phyloP scores from a whole-genome alignment of 1,139 yeast genomes.

The Hyphopichia wangnamkhiaoensis region DNA sequence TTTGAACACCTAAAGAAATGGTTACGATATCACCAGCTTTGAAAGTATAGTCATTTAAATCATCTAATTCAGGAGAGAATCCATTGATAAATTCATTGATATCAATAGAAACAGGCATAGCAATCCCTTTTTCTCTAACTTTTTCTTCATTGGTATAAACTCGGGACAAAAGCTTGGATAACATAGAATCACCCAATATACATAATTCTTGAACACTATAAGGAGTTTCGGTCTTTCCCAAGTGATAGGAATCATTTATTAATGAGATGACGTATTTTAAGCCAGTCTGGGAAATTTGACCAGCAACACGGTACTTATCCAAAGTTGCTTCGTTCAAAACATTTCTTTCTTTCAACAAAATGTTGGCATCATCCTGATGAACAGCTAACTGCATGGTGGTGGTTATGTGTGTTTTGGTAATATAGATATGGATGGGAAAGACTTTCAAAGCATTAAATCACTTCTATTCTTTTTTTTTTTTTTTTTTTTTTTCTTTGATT shows the following conservation, averaged over 20 bases:
- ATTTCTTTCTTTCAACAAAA: conserved; percentile 74
- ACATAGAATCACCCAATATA: conserved; percentile 74
- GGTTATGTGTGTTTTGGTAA: neutral
- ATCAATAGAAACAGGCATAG: conserved; percentile 87
- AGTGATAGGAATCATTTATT: conserved; percentile 72
- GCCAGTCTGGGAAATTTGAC: conserved; percentile 88
- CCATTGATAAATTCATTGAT: conserved; percentile 78
- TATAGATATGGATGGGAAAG: neutral
- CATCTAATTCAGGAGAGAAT: conserved; percentile 85
- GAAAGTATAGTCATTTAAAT: conserved; percentile 52
- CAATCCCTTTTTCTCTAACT: conserved; percentile 82
- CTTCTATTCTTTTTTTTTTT: neutral
- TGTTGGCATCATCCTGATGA: conserved; percentile 70
- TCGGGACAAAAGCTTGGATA: conserved; percentile 54
- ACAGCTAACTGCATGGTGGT: conserved; percentile 59
- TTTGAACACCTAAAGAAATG: conserved; percentile 81
- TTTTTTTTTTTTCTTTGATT: too few relatives aligned
- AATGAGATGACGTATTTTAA: conserved; percentile 64
- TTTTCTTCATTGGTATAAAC: conserved; percentile 49
- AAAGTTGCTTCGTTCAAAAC: conserved; percentile 60
- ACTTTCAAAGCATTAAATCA: neutral
- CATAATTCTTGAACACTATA: conserved; percentile 76
- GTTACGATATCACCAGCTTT: conserved; percentile 84
- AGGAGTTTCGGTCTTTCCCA: conserved; percentile 42
- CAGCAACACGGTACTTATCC: conserved; percentile 86